Evolutionary conservation across 805 yeast genomes (phyloP).

Genomic region (Metschnikowia peoriensis): DNA sequence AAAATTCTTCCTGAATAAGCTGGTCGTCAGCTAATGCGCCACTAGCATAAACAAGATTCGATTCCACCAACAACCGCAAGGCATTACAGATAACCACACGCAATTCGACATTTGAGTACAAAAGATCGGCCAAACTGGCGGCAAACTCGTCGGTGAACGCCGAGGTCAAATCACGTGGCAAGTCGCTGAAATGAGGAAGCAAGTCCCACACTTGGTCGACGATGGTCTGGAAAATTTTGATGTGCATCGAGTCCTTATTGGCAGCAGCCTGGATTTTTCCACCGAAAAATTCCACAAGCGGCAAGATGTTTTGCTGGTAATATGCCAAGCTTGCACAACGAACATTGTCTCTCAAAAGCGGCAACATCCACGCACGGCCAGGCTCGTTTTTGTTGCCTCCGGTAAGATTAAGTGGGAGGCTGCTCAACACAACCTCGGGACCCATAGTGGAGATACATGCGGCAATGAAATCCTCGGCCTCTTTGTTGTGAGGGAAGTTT

Average conservation of each 20-base stretch:
- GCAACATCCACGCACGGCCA: slow-evolving; percentile 97
- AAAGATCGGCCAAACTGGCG: slow-evolving; percentile 62
- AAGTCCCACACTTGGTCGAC: slow-evolving; percentile 91
- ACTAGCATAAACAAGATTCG: slow-evolving; percentile 60
- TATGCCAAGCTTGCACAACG: slow-evolving; percentile 65
- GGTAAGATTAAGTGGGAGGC: slow-evolving; percentile 76
- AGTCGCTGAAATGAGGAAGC: slow-evolving; percentile 83
- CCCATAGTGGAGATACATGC: slow-evolving; percentile 80
- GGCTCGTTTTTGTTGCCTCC: slow-evolving; percentile 46
- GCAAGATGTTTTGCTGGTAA: slow-evolving; percentile 63
- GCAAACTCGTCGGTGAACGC: slow-evolving; percentile 79
- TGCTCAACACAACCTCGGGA: slow-evolving; percentile 73
- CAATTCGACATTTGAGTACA: slow-evolving; percentile 72
- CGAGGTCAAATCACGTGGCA: slow-evolving; percentile 68
- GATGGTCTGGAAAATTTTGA: slow-evolving; percentile 79
- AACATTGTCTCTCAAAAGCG: slow-evolving; percentile 83
- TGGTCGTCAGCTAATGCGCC: slow-evolving; percentile 58
- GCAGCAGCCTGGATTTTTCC: slow-evolving; percentile 42
- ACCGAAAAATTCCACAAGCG: slow-evolving; percentile 57
- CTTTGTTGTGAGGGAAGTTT: slow-evolving; percentile 64
- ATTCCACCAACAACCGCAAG: slow-evolving; percentile 72
- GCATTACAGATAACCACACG: slow-evolving; percentile 85
- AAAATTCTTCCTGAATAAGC: slow-evolving; percentile 59
- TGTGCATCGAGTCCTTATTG: slow-evolving; percentile 60
- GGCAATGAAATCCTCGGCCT: slow-evolving; percentile 77